These are phyloP conservation scores for Trametes maxima DNA, from an alignment of 768 basidiomycete species.

Conservation along the genomic window DNA sequence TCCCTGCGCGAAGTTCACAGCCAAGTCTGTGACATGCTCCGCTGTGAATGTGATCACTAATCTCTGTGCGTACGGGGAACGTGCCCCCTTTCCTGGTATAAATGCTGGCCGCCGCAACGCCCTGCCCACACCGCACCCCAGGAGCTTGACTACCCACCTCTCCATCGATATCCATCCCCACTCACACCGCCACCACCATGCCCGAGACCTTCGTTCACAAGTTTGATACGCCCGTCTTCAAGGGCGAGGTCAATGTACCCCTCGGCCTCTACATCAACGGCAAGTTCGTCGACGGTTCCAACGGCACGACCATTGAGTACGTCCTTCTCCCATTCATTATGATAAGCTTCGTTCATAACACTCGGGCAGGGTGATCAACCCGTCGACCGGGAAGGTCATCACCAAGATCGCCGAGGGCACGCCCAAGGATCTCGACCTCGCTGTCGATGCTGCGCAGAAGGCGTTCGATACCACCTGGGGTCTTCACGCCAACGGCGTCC, in stretches of 20 bases:
- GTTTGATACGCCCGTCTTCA: slow-evolving; percentile 58
- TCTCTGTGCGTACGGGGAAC: background rate
- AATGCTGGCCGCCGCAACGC: slow-evolving; percentile 5
- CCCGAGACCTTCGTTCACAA: slow-evolving; percentile 47
- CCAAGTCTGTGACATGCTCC: slow-evolving; percentile 11
- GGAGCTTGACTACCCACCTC: background rate
- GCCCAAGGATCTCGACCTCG: slow-evolving; percentile 71
- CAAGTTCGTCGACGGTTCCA: slow-evolving; percentile 60
- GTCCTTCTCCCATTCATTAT: slow-evolving; percentile 28
- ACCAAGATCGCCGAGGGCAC: slow-evolving; percentile 61
- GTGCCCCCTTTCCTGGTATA: slow-evolving; percentile 14
- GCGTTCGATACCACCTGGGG: slow-evolving; percentile 74
- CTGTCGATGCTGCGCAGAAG: slow-evolving; percentile 68
- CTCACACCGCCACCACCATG: slow-evolving; percentile 35
- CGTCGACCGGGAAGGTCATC: slow-evolving; percentile 64
- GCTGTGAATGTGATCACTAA: slow-evolving; percentile 18
- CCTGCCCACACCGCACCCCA: background rate
- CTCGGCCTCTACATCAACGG: slow-evolving; percentile 77
- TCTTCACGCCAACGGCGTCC: slow-evolving; percentile 51
- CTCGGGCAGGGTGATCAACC: slow-evolving; percentile 56
- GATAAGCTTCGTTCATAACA: background rate
- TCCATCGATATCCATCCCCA: background rate
- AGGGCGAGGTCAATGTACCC: slow-evolving; percentile 55
- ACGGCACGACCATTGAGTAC: slow-evolving; percentile 69
- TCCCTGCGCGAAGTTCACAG: background rate